Conservation (phyloP, 768 basidiomycete species). For the Mycena vulgaris region DNA sequence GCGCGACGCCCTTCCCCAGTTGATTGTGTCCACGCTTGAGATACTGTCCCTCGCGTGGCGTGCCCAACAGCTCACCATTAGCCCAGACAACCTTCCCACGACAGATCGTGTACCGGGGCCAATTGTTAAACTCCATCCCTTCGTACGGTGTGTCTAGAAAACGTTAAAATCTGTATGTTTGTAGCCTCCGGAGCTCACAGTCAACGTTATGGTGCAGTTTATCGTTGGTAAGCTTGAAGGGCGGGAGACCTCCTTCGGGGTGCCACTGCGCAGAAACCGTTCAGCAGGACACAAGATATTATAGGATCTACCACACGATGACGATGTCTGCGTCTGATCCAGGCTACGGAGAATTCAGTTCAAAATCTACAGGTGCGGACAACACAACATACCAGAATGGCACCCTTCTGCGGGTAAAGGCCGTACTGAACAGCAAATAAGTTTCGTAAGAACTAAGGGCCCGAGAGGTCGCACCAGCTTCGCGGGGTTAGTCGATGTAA, state of each 20-base stretch:
- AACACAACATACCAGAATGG: conserved; percentile 2
- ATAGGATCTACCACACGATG: neutral
- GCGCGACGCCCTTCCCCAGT: conserved; percentile 15
- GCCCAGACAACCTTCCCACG: conserved; percentile 17
- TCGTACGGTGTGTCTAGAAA: conserved; percentile 12
- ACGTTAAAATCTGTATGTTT: neutral
- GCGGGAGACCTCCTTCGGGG: conserved; percentile 6
- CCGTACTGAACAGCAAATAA: neutral
- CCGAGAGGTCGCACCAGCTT: neutral
- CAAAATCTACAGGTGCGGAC: neutral
- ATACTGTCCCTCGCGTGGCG: conserved; percentile 10
- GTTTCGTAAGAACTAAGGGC: neutral
- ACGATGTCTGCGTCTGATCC: conserved; percentile 23
- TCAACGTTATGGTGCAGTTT: conserved; percentile 21
- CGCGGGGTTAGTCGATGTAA: conserved; percentile 17
- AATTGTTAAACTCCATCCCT: conserved; percentile 18
- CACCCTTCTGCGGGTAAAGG: conserved; percentile 23
- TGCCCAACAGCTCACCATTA: conserved; percentile 10
- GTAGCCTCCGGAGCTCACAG: neutral
- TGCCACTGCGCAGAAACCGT: neutral
- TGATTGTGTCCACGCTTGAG: conserved; percentile 18
- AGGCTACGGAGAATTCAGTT: neutral
- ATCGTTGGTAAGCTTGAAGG: conserved; percentile 18
- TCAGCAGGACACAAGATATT: neutral
- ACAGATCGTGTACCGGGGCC: conserved; percentile 12